These are phyloP conservation scores for Phytophthora cactorum DNA, from an alignment of 352 stramenopile species.

Conservation along the genomic window DNA sequence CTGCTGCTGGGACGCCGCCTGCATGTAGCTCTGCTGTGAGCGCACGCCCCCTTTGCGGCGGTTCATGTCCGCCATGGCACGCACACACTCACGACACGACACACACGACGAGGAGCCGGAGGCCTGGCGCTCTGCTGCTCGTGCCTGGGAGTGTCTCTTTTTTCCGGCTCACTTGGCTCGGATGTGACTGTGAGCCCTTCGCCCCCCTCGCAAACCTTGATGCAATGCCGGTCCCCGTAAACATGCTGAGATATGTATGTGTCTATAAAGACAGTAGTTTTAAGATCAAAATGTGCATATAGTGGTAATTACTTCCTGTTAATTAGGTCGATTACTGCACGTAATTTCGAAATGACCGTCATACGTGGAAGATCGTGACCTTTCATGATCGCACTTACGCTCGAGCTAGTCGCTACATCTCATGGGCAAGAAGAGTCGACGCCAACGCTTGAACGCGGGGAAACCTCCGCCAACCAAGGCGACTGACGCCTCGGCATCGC, in stretches of 20 bases:
- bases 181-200: conserved; percentile 24
- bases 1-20: conserved; percentile 35
- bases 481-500: background rate
- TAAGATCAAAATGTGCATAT: background rate
- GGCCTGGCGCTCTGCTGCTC: conserved; percentile 9
- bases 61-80: conserved; percentile 55
- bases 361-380: conserved; percentile 23
- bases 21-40: conserved; percentile 53
- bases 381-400: conserved; percentile 23
- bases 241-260: conserved; percentile 24
- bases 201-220: conserved; percentile 16
- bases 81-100: conserved; percentile 26
- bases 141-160: conserved; percentile 16
- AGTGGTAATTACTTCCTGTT: background rate
- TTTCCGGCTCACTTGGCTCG: conserved; percentile 24
- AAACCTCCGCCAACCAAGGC: background rate
- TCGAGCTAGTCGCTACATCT: conserved; percentile 8
- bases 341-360: conserved; percentile 18
- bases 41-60: conserved; percentile 52
- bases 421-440: conserved; percentile 38
- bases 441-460: conserved; percentile 5
- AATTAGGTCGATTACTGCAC: background rate
- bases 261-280: background rate
- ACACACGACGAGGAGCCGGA: conserved; percentile 7
- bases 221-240: conserved; percentile 14